These are phyloP conservation scores for Colletotrichum tropicale DNA, from an alignment of 2,329 filamentous ascomycete genomes.

Conservation along the genomic window DNA sequence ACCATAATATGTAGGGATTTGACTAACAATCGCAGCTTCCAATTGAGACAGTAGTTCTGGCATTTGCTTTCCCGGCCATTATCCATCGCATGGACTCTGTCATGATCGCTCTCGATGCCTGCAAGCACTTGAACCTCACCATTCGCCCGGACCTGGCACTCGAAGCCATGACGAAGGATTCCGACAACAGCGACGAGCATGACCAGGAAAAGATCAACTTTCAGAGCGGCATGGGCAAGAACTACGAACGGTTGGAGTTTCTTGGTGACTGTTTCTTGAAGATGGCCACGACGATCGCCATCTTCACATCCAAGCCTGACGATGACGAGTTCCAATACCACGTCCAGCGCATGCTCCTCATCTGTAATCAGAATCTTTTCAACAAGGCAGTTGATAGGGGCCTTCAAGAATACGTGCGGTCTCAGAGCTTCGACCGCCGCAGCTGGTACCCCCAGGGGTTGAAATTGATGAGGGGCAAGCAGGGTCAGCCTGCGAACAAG, in stretches of 20 bases:
- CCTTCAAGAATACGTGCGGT: conserved; percentile 78
- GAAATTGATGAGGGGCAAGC: conserved; percentile 75
- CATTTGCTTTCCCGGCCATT: conserved; percentile 80
- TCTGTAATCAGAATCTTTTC: conserved; percentile 92
- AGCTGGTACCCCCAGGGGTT: conserved; percentile 89
- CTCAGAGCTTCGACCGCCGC: conserved; percentile 79
- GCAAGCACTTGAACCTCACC: conserved; percentile 64
- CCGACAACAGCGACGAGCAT: conserved; percentile 80
- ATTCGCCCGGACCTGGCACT: conserved; percentile 75
- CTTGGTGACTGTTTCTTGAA: conserved; percentile 94
- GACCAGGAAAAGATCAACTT: conserved; percentile 71
- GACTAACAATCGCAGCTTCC: conserved; percentile 59
- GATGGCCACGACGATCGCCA: conserved; percentile 89
- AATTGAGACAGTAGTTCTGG: conserved; percentile 71
- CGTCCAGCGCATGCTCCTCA: conserved; percentile 85
- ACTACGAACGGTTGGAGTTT: conserved; percentile 94
- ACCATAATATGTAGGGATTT: not conserved
- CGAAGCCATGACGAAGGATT: conserved; percentile 92
- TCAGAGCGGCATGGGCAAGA: conserved; percentile 86
- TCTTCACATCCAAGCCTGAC: conserved; percentile 78
- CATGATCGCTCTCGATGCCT: conserved; percentile 80
- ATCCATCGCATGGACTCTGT: conserved; percentile 84
- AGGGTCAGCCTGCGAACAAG: conserved; percentile 51
- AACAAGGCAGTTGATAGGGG: conserved; percentile 72
- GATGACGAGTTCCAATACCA: conserved; percentile 88